phyloP scores from a whole-genome alignment of 306 rosid genomes.

The Coriaria nepalensis region DNA sequence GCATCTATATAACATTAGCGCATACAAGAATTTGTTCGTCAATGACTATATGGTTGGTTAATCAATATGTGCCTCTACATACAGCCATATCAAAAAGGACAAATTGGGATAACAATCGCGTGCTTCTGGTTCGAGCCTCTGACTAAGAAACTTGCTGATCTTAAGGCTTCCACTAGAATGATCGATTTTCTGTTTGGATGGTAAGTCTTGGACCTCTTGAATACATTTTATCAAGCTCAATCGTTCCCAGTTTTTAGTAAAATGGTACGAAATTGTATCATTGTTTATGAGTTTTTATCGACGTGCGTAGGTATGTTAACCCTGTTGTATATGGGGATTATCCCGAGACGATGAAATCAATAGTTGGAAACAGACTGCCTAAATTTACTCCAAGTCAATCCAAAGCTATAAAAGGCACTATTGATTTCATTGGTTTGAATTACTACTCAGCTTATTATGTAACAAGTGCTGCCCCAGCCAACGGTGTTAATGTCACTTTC shows the following conservation, averaged over 20 bases:
- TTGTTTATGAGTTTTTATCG: neutral
- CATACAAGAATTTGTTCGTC: too few species aligned
- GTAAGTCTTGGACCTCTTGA: slow-evolving; percentile 10
- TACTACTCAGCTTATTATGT: slow-evolving; percentile 39
- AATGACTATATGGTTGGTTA: too few species aligned
- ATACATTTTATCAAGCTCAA: neutral
- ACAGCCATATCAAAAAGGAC: slow-evolving; percentile 28
- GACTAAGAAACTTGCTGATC: slow-evolving; percentile 15
- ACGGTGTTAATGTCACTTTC: slow-evolving; percentile 17
- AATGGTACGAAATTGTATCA: neutral
- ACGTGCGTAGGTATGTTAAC: slow-evolving; percentile 26
- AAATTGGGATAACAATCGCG: slow-evolving; percentile 29
- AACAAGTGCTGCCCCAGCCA: slow-evolving; percentile 11
- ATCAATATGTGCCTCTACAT: neutral
- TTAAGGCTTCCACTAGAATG: slow-evolving; percentile 22
- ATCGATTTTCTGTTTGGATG: slow-evolving; percentile 37
- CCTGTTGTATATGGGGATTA: slow-evolving; percentile 52
- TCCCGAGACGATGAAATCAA: slow-evolving; percentile 27
- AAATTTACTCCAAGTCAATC: slow-evolving; percentile 29
- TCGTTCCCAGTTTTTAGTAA: neutral
- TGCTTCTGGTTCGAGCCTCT: slow-evolving; percentile 26
- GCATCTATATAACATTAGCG: too few species aligned
- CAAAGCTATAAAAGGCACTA: slow-evolving; percentile 18
- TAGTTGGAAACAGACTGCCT: slow-evolving; percentile 37
- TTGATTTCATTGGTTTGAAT: slow-evolving; percentile 59